Base-by-base conservation (phyloP, 1,139 yeast genomes). In the Nakaseomyces glabratus region DNA sequence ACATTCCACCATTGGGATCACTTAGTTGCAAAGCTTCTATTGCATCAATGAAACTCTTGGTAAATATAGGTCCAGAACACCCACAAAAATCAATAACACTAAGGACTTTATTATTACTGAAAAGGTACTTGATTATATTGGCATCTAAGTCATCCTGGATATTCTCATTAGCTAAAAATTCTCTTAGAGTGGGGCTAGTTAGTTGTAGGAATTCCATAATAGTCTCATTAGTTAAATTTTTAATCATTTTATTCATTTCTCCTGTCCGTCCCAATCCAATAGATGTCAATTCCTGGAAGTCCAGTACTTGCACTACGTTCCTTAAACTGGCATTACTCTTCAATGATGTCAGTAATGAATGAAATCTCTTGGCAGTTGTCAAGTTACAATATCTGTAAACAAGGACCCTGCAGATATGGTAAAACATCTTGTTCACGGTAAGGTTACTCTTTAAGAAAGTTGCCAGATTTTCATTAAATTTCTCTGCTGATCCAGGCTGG, bases 191-290 rank as follows among this genome's bases (percentile, higher is more conserved):
- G 0, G 86, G 82, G n/a, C 73, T 66, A 7, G 74, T 68, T 44
- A 75, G 60, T 35, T 62, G 56, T 25, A 86, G 63, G 37, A 85
- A 82, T 23, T 69, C 63, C 34, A 71, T 56, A 21, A 86, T 75
- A 2, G 95, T 86, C 19, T 66, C 61, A 31, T 79, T 67, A 0
- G 95, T 86, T 28, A 86, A 85, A 82, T 85, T 82, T 58, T 85
- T 93, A 46, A 86, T 86, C 58, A 82, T 93, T 57, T 75, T 78
- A 60, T 82, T 86, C 94, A 85, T 85, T 46, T 81, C 71, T 6
- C 84, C 84, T 0, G 95, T 82, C 43, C 95, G 66, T 3, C 96
- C 96, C 35, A 86, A 66, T 0, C 96, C 96, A 35, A 88, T 79
- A 1, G 93, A 80, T 0, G 96, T 85, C 55, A 86, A 81, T 43